These are phyloP conservation scores for Epichloe glyceriae DNA, from an alignment of 2,329 filamentous ascomycete species.

Conservation along the genomic window DNA sequence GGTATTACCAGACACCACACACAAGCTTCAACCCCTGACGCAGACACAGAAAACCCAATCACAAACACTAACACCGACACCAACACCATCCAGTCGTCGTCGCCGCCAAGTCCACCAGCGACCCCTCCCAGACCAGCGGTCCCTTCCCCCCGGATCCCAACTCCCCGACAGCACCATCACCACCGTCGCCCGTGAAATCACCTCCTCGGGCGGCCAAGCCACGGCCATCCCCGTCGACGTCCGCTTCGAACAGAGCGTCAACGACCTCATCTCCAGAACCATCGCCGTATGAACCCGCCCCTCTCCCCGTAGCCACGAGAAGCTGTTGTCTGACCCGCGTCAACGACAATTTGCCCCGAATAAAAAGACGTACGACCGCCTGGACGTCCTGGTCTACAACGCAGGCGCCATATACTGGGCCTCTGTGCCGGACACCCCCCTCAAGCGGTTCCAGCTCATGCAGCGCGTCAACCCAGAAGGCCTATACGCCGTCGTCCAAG, in stretches of 20 bases:
- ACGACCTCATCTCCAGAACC: slow-evolving; percentile 44
- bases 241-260: slow-evolving; percentile 47
- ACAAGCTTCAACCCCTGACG: not conserved
- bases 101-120: slow-evolving; percentile 60
- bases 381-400: slow-evolving; percentile 74
- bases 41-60: not conserved
- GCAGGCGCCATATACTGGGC: slow-evolving; percentile 80
- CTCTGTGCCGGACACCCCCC: slow-evolving; percentile 56
- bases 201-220: slow-evolving; percentile 47
- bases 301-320: not conserved
- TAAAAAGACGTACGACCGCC: slow-evolving; percentile 38
- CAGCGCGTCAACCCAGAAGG: slow-evolving; percentile 64
- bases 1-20: slow-evolving; percentile 31
- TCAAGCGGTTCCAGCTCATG: slow-evolving; percentile 68
- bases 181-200: slow-evolving; percentile 67
- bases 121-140: slow-evolving; percentile 35
- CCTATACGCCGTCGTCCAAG: slow-evolving; percentile 59
- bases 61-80: not conserved
- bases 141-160: slow-evolving; percentile 71
- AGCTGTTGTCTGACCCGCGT: too few relatives aligned
- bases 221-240: slow-evolving; percentile 59
- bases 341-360: too few relatives aligned
- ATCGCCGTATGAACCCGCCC: slow-evolving; percentile 20
- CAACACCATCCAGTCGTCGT: slow-evolving; percentile 47
- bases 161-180: slow-evolving; percentile 63